Conservation (phyloP, 805 yeast genomes). For the Saccharomycopsis fermentans region DNA sequence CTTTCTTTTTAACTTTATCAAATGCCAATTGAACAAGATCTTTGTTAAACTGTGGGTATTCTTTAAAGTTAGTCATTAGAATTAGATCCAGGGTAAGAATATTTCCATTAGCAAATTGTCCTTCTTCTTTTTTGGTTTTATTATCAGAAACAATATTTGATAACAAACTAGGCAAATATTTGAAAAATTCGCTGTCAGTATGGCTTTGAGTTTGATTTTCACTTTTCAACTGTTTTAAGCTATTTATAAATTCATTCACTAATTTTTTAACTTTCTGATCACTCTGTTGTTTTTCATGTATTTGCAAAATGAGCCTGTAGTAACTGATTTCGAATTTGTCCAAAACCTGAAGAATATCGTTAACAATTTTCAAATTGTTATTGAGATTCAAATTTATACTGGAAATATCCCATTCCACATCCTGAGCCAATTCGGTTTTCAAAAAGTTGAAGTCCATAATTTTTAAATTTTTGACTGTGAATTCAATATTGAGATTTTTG, state of each 20-base stretch:
- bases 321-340: conserved; percentile 12
- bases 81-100: not conserved
- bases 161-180: conserved; percentile 10
- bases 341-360: conserved; percentile 8
- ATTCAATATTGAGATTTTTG: conserved; percentile 12
- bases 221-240: conserved; percentile 7
- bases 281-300: conserved; percentile 3
- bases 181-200: not conserved
- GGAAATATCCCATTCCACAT: not conserved
- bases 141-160: conserved; percentile 2
- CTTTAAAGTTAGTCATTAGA: not conserved
- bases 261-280: conserved; percentile 10
- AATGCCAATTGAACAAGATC: not conserved
- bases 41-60: not conserved
- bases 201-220: not conserved
- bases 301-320: conserved; percentile 8
- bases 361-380: conserved; percentile 1
- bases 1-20: not conserved
- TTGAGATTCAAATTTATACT: conserved; percentile 8
- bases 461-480: conserved; percentile 9
- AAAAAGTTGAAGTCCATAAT: conserved; percentile 14
- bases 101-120: not conserved
- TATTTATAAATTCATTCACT: conserved; percentile 5
- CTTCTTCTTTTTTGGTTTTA: not conserved
- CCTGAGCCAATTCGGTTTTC: not conserved